Conservation (phyloP, 2,329 filamentous ascomycete species). For the Trichoderma afroharzianum region DNA sequence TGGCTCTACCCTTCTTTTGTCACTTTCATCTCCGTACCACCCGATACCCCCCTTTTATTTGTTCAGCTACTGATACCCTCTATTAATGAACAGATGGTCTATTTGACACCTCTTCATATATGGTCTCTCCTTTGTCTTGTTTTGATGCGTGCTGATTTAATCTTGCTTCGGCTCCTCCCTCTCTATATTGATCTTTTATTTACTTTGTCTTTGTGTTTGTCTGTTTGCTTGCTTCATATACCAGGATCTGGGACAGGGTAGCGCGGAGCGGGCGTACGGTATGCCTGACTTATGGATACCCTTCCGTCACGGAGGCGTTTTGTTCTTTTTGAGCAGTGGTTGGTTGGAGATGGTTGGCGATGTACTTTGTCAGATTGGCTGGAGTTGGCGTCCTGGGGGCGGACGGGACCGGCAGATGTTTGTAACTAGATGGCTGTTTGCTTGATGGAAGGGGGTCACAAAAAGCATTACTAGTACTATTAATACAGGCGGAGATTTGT, state of each 20-base stretch:
- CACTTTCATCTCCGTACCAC: background rate
- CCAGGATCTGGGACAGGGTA: slow-evolving; percentile 15
- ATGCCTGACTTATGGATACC: slow-evolving; percentile 16
- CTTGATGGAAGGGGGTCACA: background rate
- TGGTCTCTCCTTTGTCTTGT: slow-evolving; percentile 11
- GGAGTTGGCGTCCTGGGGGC: background rate
- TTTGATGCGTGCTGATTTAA: background rate
- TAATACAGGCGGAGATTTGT: background rate
- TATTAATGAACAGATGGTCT: slow-evolving; percentile 9
- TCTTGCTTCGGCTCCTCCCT: background rate
- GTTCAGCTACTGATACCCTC: slow-evolving; percentile 9
- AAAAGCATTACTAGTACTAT: background rate
- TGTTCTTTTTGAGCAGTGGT: slow-evolving; percentile 2
- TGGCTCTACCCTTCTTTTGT: background rate
- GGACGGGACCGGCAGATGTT: background rate
- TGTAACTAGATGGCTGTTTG: background rate
- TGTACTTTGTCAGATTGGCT: background rate
- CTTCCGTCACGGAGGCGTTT: slow-evolving; percentile 16
- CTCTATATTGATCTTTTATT: background rate
- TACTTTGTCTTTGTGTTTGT: background rate
- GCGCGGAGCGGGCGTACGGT: slow-evolving; percentile 19
- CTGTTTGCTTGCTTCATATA: slow-evolving; percentile 16
- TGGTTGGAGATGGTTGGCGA: background rate
- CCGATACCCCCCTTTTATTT: slow-evolving; percentile 3
- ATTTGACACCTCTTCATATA: background rate